Percentiles rank a stretch among this genome's conserved stretches.
These are phyloP conservation scores for Physcia stellaris DNA, from an alignment of 495 filamentous ascomycete species.

Conservation along the genomic window DNA sequence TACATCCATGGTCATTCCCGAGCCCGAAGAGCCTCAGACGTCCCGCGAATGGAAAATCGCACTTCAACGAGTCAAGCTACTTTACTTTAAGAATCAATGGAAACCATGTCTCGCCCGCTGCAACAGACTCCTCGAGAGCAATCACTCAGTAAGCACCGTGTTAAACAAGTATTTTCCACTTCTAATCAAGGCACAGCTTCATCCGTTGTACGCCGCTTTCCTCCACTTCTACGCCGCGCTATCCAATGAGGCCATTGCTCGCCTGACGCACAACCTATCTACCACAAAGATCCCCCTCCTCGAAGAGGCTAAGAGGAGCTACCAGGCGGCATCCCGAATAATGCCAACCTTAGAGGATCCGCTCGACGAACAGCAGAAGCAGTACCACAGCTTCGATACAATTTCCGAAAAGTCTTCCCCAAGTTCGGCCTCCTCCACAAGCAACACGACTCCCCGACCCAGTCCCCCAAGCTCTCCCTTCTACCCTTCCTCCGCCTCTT, in stretches of 20 bases:
- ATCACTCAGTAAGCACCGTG: slow-evolving; percentile 19
- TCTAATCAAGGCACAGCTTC: slow-evolving; percentile 18
- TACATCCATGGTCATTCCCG: slow-evolving; percentile 6
- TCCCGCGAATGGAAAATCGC: slow-evolving; percentile 22
- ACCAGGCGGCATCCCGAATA: slow-evolving; percentile 6
- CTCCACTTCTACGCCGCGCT: slow-evolving; percentile 34
- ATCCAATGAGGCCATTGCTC: slow-evolving; percentile 29
- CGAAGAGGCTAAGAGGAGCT: slow-evolving; percentile 19
- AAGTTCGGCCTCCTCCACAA: not conserved
- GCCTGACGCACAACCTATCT: slow-evolving; percentile 29
- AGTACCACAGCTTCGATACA: not conserved
- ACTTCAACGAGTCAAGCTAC: slow-evolving; percentile 22
- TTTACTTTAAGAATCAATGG: slow-evolving; percentile 29
- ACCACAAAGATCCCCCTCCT: slow-evolving; percentile 25
- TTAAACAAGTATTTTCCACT: not conserved
- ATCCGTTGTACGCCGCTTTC: slow-evolving; percentile 25
- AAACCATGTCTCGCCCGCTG: slow-evolving; percentile 30
- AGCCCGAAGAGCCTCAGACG: slow-evolving; percentile 13
- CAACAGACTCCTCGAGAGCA: slow-evolving; percentile 19
- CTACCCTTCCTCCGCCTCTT: not conserved
- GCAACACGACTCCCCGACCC: too few relatives aligned
- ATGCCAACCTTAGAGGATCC: slow-evolving; percentile 3
- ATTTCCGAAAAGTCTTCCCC: not conserved
- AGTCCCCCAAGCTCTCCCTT: not conserved
- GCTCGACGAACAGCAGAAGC: not conserved